Conservation (phyloP, 208 protist species). For the Angomonas desouzai region DNA sequence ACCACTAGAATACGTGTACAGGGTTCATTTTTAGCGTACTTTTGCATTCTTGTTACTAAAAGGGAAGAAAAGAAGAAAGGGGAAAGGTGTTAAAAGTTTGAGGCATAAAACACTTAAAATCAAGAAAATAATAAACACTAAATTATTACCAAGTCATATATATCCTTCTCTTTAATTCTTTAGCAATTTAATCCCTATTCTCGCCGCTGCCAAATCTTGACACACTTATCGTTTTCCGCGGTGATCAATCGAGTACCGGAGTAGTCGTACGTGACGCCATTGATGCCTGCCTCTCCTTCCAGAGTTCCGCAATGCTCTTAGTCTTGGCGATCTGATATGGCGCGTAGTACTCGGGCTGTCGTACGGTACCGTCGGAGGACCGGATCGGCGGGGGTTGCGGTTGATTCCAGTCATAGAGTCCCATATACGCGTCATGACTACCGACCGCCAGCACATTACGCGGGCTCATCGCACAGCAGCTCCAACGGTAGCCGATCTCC, state of each 20-base stretch:
- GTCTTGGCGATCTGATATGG: conserved; percentile 74
- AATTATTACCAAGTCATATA: background rate
- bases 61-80: conserved; percentile 6
- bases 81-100: too few species aligned
- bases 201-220: conserved; percentile 89
- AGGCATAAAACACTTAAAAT: too few species aligned
- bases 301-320: conserved; percentile 77
- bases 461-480: conserved; percentile 77
- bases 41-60: background rate
- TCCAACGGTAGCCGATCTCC: conserved; percentile 72
- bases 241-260: conserved; percentile 98
- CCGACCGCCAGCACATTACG: conserved; percentile 94
- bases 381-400: conserved; percentile 34
- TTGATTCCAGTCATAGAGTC: conserved; percentile 98
- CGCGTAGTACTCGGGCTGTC: conserved; percentile 38
- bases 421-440: conserved; percentile 87
- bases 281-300: conserved; percentile 92
- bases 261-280: conserved; percentile 91
- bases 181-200: too few species aligned
- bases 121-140: background rate
- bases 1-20: conserved; percentile 63
- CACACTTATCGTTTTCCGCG: conserved; percentile 98
- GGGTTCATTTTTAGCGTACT: conserved; percentile 5
- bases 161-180: too few species aligned
- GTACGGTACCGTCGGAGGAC: background rate